Conservation (phyloP, 2,329 filamentous ascomycete species). For the Claviceps cyperi region DNA sequence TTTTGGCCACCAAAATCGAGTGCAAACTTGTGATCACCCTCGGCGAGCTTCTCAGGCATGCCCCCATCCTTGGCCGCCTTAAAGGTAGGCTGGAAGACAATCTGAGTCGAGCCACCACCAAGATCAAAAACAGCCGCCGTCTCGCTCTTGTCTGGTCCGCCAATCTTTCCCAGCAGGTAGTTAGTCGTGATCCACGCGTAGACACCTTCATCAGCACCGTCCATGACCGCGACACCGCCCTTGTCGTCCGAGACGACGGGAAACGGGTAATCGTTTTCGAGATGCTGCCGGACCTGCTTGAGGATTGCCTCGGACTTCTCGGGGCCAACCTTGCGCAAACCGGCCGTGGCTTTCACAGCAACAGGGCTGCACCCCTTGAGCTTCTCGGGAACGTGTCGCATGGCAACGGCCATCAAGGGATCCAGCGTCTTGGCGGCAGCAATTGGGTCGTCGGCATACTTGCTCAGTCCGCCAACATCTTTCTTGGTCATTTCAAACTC, state of each 20-base stretch:
- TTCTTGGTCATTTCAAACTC: slow-evolving; percentile 89
- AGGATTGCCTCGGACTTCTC: slow-evolving; percentile 76
- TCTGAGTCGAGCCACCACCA: slow-evolving; percentile 92
- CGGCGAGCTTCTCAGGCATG: slow-evolving; percentile 70
- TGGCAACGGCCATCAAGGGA: slow-evolving; percentile 69
- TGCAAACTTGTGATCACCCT: slow-evolving; percentile 92
- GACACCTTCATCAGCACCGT: slow-evolving; percentile 90
- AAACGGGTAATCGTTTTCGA: slow-evolving; percentile 88
- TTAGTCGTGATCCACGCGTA: slow-evolving; percentile 99
- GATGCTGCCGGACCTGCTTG: slow-evolving; percentile 63
- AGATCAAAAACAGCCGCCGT: slow-evolving; percentile 94
- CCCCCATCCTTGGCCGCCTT: slow-evolving; percentile 56
- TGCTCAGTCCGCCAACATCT: slow-evolving; percentile 69
- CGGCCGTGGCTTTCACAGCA: slow-evolving; percentile 96
- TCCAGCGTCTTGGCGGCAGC: slow-evolving; percentile 85
- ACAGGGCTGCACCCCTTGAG: slow-evolving; percentile 86
- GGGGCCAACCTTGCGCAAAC: slow-evolving; percentile 70
- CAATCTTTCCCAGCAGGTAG: slow-evolving; percentile 96
- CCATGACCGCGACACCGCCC: slow-evolving; percentile 90
- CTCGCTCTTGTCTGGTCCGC: slow-evolving; percentile 73
- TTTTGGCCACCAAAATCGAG: slow-evolving; percentile 80
- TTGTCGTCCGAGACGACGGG: slow-evolving; percentile 77
- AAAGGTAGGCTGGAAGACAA: slow-evolving; percentile 95
- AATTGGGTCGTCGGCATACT: slow-evolving; percentile 73
- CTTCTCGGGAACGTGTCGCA: slow-evolving; percentile 72